Evolutionary conservation across 306 rosid species (phyloP).

Genomic region (Hippophae tibetana): DNA sequence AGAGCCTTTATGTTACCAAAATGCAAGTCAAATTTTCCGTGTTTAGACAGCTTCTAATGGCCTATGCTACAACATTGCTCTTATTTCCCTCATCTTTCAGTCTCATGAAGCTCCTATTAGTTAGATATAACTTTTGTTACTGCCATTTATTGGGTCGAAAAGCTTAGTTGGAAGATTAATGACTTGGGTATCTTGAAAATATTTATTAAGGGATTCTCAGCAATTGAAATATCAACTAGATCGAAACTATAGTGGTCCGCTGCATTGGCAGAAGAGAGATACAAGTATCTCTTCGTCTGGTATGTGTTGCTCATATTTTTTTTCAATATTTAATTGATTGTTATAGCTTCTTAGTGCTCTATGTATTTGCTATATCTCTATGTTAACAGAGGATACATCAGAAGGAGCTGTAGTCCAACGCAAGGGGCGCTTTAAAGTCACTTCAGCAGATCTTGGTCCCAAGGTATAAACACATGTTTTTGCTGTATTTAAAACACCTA

Average conservation of each 20-base stretch:
- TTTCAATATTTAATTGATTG: not conserved
- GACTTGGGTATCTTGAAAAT: constrained; percentile 7
- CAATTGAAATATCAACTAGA: constrained; percentile 53
- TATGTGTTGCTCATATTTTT: constrained; percentile 22
- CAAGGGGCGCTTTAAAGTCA: constrained; percentile 92
- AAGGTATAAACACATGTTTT: constrained; percentile 38
- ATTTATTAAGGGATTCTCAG: constrained; percentile 57
- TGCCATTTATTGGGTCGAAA: not conserved
- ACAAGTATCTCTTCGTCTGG: constrained; percentile 51
- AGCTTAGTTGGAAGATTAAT: constrained; percentile 2
- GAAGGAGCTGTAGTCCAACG: constrained; percentile 81
- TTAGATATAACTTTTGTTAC: too few relatives aligned
- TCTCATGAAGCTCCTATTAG: too few relatives aligned
- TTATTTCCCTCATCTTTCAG: too few relatives aligned
- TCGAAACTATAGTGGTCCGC: constrained; percentile 73
- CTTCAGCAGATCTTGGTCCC: constrained; percentile 68
- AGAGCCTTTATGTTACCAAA: too few relatives aligned
- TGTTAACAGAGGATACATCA: constrained; percentile 68
- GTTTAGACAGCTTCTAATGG: too few relatives aligned
- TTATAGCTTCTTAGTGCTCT: not conserved
- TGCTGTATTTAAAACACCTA: too few relatives aligned
- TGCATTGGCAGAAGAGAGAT: constrained; percentile 68
- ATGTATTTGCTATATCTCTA: constrained; percentile 5
- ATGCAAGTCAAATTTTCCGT: too few relatives aligned
- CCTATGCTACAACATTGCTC: too few relatives aligned